phyloP scores from a whole-genome alignment of 371 early-diverging fungal genomes.

The Mucor velutinosus region DNA sequence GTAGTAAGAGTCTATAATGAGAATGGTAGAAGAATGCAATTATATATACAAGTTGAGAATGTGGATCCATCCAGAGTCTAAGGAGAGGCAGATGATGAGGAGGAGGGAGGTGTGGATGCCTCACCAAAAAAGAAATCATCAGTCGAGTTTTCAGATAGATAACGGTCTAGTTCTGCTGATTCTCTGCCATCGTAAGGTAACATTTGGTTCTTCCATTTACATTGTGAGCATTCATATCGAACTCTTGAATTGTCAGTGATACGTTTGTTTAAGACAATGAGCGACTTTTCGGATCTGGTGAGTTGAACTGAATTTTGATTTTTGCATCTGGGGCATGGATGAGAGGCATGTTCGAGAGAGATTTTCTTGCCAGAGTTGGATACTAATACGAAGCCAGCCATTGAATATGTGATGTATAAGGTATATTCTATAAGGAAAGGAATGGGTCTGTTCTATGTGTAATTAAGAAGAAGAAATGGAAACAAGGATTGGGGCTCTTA shows the following conservation, averaged over 20 bases:
- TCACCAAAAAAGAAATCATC: constrained; percentile 20
- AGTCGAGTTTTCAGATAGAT: constrained; percentile 25
- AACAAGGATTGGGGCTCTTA: background rate
- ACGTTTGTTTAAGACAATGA: constrained; percentile 35
- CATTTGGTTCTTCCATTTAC: constrained; percentile 44
- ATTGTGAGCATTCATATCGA: constrained; percentile 43
- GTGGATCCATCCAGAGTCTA: background rate
- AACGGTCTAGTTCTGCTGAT: constrained; percentile 27
- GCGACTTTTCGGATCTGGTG: constrained; percentile 38
- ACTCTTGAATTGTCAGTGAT: constrained; percentile 37
- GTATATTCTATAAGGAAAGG: background rate
- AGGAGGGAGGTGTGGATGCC: constrained; percentile 17
- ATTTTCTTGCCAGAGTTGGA: constrained; percentile 39
- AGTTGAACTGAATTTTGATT: constrained; percentile 36
- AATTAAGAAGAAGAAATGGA: background rate
- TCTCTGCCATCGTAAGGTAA: constrained; percentile 31
- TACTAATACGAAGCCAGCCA: constrained; percentile 30
- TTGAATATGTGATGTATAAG: background rate
- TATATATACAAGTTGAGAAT: background rate
- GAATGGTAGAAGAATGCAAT: background rate
- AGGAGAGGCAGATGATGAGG: constrained; percentile 3
- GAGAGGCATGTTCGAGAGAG: constrained; percentile 38
- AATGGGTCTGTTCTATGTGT: background rate
- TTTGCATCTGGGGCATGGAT: constrained; percentile 41
- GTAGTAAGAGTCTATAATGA: background rate